Conservation (phyloP, 2,329 filamentous ascomycete genomes). For the Fusarium dlaminii region DNA sequence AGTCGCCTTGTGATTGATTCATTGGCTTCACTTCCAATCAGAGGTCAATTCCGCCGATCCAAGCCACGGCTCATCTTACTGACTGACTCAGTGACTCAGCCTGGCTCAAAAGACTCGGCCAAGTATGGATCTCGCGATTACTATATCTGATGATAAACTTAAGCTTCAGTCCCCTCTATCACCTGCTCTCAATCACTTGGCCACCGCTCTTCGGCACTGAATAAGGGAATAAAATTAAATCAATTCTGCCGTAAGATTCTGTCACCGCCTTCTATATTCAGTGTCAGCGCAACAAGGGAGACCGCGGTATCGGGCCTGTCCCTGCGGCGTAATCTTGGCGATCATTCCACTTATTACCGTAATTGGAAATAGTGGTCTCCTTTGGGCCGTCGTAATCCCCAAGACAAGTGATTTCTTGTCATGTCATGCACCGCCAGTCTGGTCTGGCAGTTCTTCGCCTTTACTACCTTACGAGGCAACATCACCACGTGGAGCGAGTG, state of each 20-base stretch:
- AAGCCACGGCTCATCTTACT: neutral
- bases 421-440: neutral
- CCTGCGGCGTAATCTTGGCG: neutral
- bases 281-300: neutral
- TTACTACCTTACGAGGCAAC: neutral
- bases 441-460: neutral
- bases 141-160: neutral
- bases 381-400: neutral
- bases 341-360: slow-evolving; percentile 23
- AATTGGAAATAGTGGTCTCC: neutral
- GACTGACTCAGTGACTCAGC: neutral
- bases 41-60: neutral
- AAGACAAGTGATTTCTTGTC: neutral
- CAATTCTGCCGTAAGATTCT: neutral
- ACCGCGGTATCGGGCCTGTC: neutral
- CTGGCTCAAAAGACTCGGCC: neutral
- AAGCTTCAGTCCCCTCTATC: neutral
- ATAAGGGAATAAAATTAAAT: neutral
- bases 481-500: neutral
- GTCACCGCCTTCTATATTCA: neutral
- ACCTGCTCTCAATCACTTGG: neutral
- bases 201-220: neutral
- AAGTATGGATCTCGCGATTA: neutral
- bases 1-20: neutral
- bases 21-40: neutral